phyloP scores from a whole-genome alignment of 495 filamentous ascomycete genomes.

The Tuber microsphaerosporum region DNA sequence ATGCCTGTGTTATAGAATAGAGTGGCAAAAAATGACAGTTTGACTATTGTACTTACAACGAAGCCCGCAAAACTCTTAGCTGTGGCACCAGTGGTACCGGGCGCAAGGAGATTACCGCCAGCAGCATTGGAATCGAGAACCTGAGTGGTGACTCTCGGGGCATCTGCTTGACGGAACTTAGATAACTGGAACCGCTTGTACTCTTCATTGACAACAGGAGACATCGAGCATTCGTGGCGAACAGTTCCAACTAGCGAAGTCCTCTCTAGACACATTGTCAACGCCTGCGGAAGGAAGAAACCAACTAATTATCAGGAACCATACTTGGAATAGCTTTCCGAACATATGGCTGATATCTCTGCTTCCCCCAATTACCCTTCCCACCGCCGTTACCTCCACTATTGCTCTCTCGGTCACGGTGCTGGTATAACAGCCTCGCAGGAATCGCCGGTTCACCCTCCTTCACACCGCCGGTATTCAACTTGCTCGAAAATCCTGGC shows the following conservation, averaged over 20 bases:
- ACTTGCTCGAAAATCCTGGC: constrained; percentile 63
- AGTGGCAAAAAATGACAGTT: background rate
- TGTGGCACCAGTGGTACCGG: constrained; percentile 48
- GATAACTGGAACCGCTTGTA: constrained; percentile 56
- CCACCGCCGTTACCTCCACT: constrained; percentile 42
- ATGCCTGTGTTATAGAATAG: constrained; percentile 4
- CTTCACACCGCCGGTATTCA: constrained; percentile 43
- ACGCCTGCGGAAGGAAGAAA: background rate
- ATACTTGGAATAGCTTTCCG: constrained; percentile 76
- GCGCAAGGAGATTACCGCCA: constrained; percentile 45
- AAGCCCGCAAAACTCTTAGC: constrained; percentile 50
- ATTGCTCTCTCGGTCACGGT: constrained; percentile 49
- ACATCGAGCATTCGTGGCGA: constrained; percentile 67
- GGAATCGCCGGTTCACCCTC: constrained; percentile 47
- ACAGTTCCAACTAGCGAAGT: constrained; percentile 68
- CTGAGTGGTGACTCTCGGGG: constrained; percentile 53
- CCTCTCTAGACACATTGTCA: constrained; percentile 54
- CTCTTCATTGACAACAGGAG: constrained; percentile 67
- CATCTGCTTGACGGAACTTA: constrained; percentile 56
- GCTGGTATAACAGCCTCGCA: constrained; percentile 42
- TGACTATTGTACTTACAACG: constrained; percentile 49
- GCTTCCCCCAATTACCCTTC: constrained; percentile 49
- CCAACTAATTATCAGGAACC: constrained; percentile 36
- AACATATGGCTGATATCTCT: constrained; percentile 60
- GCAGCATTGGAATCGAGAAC: constrained; percentile 47